Evolutionary conservation across 495 filamentous ascomycete genomes (phyloP).

Genomic region (Chaetomium fimeti): DNA sequence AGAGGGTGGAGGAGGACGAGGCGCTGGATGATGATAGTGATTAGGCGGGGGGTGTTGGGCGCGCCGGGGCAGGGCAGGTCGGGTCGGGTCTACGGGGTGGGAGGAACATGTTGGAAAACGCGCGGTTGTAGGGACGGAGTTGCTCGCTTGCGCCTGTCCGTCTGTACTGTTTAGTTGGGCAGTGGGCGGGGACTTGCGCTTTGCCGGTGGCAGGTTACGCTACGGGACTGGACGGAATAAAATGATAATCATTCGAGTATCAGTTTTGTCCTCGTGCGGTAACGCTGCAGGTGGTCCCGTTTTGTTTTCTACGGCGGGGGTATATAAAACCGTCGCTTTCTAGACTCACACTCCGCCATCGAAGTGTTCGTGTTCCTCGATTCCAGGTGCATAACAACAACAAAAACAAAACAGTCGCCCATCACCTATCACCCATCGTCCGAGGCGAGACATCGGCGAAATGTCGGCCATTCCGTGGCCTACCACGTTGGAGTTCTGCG

Average conservation of each 20-base stretch:
- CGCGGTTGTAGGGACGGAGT: background rate
- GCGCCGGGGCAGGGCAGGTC: background rate
- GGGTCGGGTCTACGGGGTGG: background rate
- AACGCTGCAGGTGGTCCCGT: background rate
- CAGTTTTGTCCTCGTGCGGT: background rate
- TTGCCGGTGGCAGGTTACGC: conserved; percentile 1
- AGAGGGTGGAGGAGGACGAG: conserved; percentile 58
- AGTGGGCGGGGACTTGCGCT: background rate
- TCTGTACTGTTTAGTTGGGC: too few relatives aligned
- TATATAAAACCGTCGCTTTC: background rate
- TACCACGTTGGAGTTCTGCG: conserved; percentile 1
- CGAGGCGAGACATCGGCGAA: conserved; percentile 7
- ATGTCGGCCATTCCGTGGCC: background rate
- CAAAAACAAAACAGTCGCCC: background rate
- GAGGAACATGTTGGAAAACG: background rate
- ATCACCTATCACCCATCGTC: too few relatives aligned
- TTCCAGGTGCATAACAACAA: background rate
- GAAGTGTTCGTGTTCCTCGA: background rate
- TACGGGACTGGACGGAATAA: background rate
- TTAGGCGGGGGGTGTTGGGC: conserved; percentile 22
- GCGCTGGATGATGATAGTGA: conserved; percentile 63
- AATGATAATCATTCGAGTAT: background rate
- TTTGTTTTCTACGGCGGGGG: background rate
- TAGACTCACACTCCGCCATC: background rate
- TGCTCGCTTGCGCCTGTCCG: too few relatives aligned